Percentiles rank a stretch among this genome's conserved stretches.
phyloP scores from a whole-genome alignment of 371 early-diverging fungal genomes.

The Mortierella sp. region DNA sequence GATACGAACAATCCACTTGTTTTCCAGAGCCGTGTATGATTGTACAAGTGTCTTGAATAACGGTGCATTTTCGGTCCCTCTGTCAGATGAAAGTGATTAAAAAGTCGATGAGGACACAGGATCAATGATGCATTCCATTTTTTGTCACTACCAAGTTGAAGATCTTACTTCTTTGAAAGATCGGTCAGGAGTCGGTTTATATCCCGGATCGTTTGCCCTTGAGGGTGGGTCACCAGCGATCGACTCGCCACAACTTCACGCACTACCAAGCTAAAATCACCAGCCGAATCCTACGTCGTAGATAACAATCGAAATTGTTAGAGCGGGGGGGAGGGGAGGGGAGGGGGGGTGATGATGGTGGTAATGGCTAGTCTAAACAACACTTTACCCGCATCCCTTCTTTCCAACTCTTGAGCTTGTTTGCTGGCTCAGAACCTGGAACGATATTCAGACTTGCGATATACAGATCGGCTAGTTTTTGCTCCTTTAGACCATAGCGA shows the following conservation, averaged over 20 bases:
- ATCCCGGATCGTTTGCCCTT: slow-evolving; percentile 59
- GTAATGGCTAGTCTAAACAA: too few relatives aligned
- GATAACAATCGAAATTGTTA: slow-evolving; percentile 28
- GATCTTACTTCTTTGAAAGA: slow-evolving; percentile 38
- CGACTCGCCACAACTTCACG: slow-evolving; percentile 42
- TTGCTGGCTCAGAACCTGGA: slow-evolving; percentile 62
- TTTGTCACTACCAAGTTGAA: too few relatives aligned
- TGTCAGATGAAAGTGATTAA: slow-evolving; percentile 9
- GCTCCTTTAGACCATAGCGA: slow-evolving; percentile 75
- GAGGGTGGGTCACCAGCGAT: slow-evolving; percentile 36
- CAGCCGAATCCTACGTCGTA: slow-evolving; percentile 32
- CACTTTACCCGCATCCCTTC: slow-evolving; percentile 54
- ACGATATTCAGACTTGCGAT: slow-evolving; percentile 66
- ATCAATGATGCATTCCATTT: too few relatives aligned
- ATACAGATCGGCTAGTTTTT: slow-evolving; percentile 70
- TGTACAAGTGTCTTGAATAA: slow-evolving; percentile 65
- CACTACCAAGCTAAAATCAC: slow-evolving; percentile 48
- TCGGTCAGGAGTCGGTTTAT: slow-evolving; percentile 51
- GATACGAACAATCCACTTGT: slow-evolving; percentile 80
- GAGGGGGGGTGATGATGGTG: too few relatives aligned
- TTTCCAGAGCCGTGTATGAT: slow-evolving; percentile 71
- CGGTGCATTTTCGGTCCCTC: slow-evolving; percentile 49
- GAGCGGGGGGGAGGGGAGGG: too few relatives aligned
- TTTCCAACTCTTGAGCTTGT: slow-evolving; percentile 69
- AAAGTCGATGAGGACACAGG: too few relatives aligned